Conservation (phyloP, 441 rosid genomes). For the Aleurites moluccanus region DNA sequence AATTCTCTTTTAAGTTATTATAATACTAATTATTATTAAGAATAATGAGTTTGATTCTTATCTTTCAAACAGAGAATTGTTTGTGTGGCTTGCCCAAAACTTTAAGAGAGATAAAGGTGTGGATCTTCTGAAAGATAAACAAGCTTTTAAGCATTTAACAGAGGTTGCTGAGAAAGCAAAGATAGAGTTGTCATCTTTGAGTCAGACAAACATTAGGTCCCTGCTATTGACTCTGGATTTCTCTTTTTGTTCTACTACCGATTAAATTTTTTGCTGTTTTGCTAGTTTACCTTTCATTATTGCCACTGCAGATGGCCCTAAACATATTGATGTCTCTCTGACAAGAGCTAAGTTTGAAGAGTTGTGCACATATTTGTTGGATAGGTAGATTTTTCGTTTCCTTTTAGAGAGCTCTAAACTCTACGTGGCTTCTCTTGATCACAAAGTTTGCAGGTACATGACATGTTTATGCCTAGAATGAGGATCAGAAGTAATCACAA, state of each 20-base stretch:
- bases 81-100: conserved; percentile 76
- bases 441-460: no score
- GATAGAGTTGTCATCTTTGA: conserved; percentile 89
- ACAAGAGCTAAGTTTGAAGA: conserved; percentile 92
- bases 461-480: no score
- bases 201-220: conserved; percentile 74
- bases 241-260: neutral
- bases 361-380: conserved; percentile 76
- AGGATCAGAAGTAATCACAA: no score
- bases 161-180: conserved; percentile 98
- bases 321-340: conserved; percentile 86
- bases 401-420: no score
- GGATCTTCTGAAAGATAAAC: conserved; percentile 94
- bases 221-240: neutral
- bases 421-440: no score
- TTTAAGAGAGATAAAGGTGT: conserved; percentile 90
- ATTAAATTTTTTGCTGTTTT: neutral
- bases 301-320: conserved; percentile 93
- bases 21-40: no score
- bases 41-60: neutral
- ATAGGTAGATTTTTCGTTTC: conserved; percentile 44
- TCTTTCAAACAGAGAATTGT: conserved; percentile 62
- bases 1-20: no score
- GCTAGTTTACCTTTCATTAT: conserved; percentile 95
- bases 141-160: conserved; percentile 89